Evolutionary conservation across 2,329 filamentous ascomycete species (phyloP).

Genomic region (Juglanconis sp.): DNA sequence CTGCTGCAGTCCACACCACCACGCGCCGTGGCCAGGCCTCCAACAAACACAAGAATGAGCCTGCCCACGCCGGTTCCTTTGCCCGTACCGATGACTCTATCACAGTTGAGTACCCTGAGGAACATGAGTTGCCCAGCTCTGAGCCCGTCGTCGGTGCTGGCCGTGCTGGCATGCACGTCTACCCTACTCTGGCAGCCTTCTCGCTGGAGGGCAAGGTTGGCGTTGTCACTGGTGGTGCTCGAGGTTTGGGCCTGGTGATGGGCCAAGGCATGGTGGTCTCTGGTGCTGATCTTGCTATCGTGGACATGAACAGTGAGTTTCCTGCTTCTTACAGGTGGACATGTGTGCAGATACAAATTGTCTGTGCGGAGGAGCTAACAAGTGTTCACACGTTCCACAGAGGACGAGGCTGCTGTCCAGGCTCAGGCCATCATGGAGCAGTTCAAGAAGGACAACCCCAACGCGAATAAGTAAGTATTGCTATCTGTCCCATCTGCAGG

Average conservation of each 20-base stretch:
- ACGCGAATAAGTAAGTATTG: slow-evolving; percentile 57
- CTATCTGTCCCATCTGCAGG: background rate
- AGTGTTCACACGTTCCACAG: slow-evolving; percentile 37
- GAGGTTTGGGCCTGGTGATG: slow-evolving; percentile 89
- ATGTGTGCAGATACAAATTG: background rate
- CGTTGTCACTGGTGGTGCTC: slow-evolving; percentile 84
- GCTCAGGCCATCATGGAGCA: slow-evolving; percentile 69
- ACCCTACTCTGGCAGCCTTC: slow-evolving; percentile 81
- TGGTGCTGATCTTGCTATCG: slow-evolving; percentile 84
- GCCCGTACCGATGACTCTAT: slow-evolving; percentile 79
- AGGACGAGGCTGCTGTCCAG: slow-evolving; percentile 78
- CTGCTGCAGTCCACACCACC: background rate
- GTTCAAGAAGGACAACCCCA: slow-evolving; percentile 78
- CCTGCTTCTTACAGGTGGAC: background rate
- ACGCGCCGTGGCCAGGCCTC: slow-evolving; percentile 21
- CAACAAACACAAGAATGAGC: slow-evolving; percentile 26
- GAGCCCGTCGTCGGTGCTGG: slow-evolving; percentile 71
- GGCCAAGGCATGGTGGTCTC: slow-evolving; percentile 85
- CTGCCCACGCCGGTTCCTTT: slow-evolving; percentile 55
- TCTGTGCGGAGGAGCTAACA: background rate
- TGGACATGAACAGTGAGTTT: slow-evolving; percentile 82
- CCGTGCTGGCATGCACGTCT: slow-evolving; percentile 66
- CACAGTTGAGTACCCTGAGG: slow-evolving; percentile 73
- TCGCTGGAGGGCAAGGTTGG: slow-evolving; percentile 81
- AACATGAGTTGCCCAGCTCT: slow-evolving; percentile 68